phyloP scores from a whole-genome alignment of 345 rosid genomes.

The Luvunga scandens region DNA sequence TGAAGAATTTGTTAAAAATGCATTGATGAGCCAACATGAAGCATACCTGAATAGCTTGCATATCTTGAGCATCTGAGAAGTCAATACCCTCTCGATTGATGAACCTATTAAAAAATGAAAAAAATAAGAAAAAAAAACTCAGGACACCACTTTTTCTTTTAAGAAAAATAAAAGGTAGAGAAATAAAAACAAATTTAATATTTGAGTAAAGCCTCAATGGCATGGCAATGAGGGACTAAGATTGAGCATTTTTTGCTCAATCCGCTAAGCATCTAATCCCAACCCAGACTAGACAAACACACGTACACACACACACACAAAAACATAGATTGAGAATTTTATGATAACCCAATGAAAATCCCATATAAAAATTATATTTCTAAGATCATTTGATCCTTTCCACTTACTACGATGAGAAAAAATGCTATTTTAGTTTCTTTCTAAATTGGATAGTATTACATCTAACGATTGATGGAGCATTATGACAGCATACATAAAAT shows the following conservation, averaged over 20 bases:
- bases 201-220: neutral
- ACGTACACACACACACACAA: too few relatives aligned
- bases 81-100: conserved; percentile 87
- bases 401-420: neutral
- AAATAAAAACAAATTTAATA: neutral
- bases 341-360: neutral
- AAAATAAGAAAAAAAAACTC: neutral
- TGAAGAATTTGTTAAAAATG: conserved; percentile 1
- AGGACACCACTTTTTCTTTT: neutral
- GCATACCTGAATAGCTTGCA: conserved; percentile 90
- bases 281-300: neutral
- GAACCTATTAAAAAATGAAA: conserved; percentile 45
- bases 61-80: conserved; percentile 90
- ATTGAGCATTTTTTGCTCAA: neutral
- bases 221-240: neutral
- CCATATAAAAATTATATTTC: neutral
- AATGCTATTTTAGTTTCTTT: neutral
- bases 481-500: neutral
- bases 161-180: neutral
- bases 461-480: neutral
- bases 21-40: conserved; percentile 7
- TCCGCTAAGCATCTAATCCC: neutral
- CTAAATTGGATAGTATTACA: neutral
- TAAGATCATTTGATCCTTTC: neutral
- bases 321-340: neutral